Evolutionary conservation across 2,329 filamentous ascomycete genomes (phyloP).

Genomic region (Coleophoma eucalyptorum): DNA sequence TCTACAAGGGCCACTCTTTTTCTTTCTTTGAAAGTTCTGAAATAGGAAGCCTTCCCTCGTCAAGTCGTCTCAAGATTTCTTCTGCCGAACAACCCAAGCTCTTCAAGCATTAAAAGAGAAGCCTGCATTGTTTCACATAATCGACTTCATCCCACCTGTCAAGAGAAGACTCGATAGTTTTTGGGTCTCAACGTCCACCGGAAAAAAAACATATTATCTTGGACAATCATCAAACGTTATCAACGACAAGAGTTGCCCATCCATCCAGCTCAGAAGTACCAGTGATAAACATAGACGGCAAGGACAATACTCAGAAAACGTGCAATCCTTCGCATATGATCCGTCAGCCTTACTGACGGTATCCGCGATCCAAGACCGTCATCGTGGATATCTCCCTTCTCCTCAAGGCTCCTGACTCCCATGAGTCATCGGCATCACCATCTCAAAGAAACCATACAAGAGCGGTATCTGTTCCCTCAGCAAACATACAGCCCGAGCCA

Average conservation of each 20-base stretch:
- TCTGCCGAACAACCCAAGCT: constrained; percentile 16
- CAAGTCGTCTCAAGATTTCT: constrained; percentile 25
- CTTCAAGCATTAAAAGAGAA: constrained; percentile 12
- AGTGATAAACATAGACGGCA: constrained; percentile 8
- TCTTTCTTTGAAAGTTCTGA: constrained; percentile 31
- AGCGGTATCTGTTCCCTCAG: constrained; percentile 20
- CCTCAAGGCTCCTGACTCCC: constrained; percentile 71
- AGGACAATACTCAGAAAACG: constrained; percentile 10
- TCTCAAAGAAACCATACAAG: constrained; percentile 29
- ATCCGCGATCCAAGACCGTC: constrained; percentile 43
- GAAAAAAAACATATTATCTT: background rate
- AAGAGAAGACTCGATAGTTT: constrained; percentile 9
- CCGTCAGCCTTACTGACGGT: constrained; percentile 27
- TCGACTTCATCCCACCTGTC: constrained; percentile 16
- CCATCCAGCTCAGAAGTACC: constrained; percentile 10
- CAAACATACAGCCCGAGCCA: constrained; percentile 15
- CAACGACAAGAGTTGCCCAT: constrained; percentile 10
- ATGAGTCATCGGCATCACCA: constrained; percentile 58
- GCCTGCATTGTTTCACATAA: constrained; percentile 22
- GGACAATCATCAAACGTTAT: constrained; percentile 5
- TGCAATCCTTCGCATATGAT: constrained; percentile 23
- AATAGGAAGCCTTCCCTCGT: constrained; percentile 27
- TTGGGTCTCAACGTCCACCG: constrained; percentile 9
- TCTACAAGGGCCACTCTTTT: constrained; percentile 38
- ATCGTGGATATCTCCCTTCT: constrained; percentile 95